A percentile compares a stretch with the other conserved stretches of the same genome.
Evolutionary conservation across 306 rosid genomes (phyloP).

Genomic region (Ochetophila trinervis): DNA sequence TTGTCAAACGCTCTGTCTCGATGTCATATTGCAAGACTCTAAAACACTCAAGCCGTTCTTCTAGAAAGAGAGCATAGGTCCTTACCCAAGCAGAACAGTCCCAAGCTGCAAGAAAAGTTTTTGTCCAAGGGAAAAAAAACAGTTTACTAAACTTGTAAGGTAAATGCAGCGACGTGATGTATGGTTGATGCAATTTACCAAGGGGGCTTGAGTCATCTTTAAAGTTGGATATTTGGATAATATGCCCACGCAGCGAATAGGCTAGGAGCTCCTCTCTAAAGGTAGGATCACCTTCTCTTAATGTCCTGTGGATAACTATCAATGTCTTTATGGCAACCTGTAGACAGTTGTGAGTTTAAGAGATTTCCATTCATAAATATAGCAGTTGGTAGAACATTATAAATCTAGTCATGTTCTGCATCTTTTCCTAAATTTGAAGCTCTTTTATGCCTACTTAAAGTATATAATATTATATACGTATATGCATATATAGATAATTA

Average conservation of each 20-base stretch:
- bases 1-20: constrained; percentile 67
- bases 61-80: constrained; percentile 75
- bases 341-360: not conserved
- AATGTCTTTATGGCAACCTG: constrained; percentile 96
- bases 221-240: constrained; percentile 85
- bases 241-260: constrained; percentile 54
- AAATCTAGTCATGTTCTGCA: not conserved
- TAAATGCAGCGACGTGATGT: not conserved
- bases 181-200: constrained; percentile 36
- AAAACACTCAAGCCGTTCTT: constrained; percentile 81
- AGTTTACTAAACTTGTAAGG: not conserved
- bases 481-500: not conserved
- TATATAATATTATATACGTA: not conserved
- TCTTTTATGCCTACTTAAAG: not conserved
- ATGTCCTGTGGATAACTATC: constrained; percentile 84
- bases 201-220: constrained; percentile 85
- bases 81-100: constrained; percentile 95
- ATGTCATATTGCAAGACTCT: constrained; percentile 74
- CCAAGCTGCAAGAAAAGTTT: constrained; percentile 71
- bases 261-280: constrained; percentile 73
- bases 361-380: not conserved
- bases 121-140: no score
- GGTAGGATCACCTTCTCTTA: constrained; percentile 92
- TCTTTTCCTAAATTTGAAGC: not conserved
- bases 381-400: no score